Evolutionary conservation across 192 early-diverging fungal species (phyloP).

Genomic region (Pilobolus umbonatus): DNA sequence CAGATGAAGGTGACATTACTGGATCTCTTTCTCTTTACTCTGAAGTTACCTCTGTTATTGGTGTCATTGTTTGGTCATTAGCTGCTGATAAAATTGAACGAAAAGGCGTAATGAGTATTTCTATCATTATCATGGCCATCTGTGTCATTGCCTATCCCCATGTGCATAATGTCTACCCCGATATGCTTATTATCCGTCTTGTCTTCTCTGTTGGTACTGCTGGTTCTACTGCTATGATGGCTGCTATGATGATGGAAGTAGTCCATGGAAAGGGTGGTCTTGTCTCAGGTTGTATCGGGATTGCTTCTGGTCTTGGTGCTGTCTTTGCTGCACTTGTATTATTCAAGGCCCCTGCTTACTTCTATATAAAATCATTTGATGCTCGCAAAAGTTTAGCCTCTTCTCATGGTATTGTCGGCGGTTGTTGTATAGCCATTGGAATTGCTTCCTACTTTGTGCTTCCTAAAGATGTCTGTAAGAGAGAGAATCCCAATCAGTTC

Average conservation of each 20-base stretch:
- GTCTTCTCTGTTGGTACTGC: conserved; percentile 68
- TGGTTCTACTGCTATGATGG: conserved; percentile 61
- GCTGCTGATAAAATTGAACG: conserved; percentile 56
- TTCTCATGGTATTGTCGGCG: conserved; percentile 34
- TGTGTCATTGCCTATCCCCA: conserved; percentile 46
- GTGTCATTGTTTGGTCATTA: conserved; percentile 56
- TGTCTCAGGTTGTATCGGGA: conserved; percentile 55
- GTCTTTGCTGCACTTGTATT: conserved; percentile 45
- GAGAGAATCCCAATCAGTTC: background rate
- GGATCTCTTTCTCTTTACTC: conserved; percentile 62
- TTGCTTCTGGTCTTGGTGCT: conserved; percentile 57
- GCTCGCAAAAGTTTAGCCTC: conserved; percentile 28
- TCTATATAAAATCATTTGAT: conserved; percentile 5
- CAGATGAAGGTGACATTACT: conserved; percentile 32
- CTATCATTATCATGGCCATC: conserved; percentile 50
- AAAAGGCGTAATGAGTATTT: conserved; percentile 45
- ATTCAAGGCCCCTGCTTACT: conserved; percentile 32
- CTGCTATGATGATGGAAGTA: conserved; percentile 51
- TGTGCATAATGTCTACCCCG: conserved; percentile 52
- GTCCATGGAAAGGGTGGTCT: conserved; percentile 42
- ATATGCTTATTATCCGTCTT: conserved; percentile 53
- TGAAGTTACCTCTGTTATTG: conserved; percentile 53
- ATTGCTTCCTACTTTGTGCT: conserved; percentile 31
- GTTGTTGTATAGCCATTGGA: conserved; percentile 24
- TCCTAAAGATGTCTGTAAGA: conserved; percentile 18